Evolutionary conservation across 1,284 basidiomycete genomes (phyloP).

Genomic region (Ceratorhiza oryzae-sativae): DNA sequence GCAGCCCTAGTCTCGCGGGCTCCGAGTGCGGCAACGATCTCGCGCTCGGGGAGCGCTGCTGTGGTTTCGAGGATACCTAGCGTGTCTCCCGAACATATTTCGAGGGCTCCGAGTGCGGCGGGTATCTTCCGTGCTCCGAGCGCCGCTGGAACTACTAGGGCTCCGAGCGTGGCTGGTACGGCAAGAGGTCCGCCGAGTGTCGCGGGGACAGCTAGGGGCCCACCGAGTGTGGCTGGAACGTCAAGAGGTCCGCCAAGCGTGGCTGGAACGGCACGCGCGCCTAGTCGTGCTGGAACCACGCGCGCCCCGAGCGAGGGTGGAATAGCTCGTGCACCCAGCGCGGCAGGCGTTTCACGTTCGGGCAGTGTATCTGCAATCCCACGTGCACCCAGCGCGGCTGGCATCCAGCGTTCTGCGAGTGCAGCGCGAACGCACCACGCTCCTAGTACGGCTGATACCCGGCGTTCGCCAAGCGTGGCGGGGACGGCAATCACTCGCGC

Average conservation of each 20-base stretch:
- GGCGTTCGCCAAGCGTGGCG: background rate
- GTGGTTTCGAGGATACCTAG: background rate
- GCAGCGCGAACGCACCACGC: background rate
- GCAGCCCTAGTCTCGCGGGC: background rate
- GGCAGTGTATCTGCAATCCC: background rate
- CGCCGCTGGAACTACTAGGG: no score
- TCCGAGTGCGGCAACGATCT: background rate
- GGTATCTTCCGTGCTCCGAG: background rate
- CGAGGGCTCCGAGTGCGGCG: slow-evolving; percentile 6
- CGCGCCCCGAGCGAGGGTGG: slow-evolving; percentile 13
- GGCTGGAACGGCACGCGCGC: background rate
- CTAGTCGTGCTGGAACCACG: background rate
- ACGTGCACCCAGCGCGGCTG: background rate
- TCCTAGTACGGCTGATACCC: background rate
- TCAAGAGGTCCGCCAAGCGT: slow-evolving; percentile 5
- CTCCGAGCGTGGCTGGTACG: background rate
- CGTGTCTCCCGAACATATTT: background rate
- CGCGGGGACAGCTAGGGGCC: background rate
- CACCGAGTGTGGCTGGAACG: slow-evolving; percentile 8
- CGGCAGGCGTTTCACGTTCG: background rate
- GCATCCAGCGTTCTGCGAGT: background rate
- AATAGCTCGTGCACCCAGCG: background rate
- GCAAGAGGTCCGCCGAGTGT: background rate
- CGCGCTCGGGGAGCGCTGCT: no score
- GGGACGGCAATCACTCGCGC: background rate